Evolutionary conservation across 2,329 filamentous ascomycete genomes (phyloP).

Genomic region (Colletotrichum somersetense): DNA sequence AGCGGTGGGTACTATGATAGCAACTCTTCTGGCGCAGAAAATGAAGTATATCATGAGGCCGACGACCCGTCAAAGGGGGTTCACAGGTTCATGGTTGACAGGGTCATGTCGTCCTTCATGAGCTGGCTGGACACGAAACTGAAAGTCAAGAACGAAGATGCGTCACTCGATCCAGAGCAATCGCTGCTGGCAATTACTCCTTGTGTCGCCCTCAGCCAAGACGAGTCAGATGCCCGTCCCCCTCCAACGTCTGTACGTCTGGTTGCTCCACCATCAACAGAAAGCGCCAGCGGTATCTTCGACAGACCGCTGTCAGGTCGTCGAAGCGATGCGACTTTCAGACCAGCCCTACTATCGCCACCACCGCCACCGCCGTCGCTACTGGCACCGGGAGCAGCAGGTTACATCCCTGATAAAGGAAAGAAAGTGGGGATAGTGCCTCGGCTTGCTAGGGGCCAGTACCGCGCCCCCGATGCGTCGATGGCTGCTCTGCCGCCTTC

Average conservation of each 20-base stretch:
- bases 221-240: neutral
- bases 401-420: neutral
- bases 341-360: neutral
- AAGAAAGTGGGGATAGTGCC: neutral
- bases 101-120: constrained; percentile 32
- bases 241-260: neutral
- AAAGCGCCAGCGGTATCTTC: neutral
- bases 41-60: neutral
- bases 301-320: neutral
- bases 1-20: neutral
- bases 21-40: neutral
- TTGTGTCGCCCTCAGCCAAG: no score
- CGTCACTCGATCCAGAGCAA: constrained; percentile 9
- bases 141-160: constrained; percentile 4
- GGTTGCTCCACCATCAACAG: neutral
- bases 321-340: neutral
- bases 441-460: neutral
- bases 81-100: constrained; percentile 32
- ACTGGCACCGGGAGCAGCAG: neutral
- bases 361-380: constrained; percentile 5
- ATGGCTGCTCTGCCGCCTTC: neutral
- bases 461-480: neutral
- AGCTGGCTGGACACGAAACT: constrained; percentile 33
- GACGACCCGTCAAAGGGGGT: neutral
- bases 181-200: accelerated